Evolutionary conservation across 2,329 filamentous ascomycete species (phyloP).

Genomic region (Paraphaeosphaeria sporulosa): DNA sequence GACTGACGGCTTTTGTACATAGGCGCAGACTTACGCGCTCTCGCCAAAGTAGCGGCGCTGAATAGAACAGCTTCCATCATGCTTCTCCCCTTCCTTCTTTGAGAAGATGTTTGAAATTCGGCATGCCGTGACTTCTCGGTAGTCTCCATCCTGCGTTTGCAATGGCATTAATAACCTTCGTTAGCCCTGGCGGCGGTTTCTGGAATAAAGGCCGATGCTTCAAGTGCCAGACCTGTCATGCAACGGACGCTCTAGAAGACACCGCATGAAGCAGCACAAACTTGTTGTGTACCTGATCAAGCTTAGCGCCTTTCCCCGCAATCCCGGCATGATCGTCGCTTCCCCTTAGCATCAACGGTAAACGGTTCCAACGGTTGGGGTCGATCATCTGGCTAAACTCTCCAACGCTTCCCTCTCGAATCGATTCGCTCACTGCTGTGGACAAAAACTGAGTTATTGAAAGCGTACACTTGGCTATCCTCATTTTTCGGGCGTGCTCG

Average conservation of each 20-base stretch:
- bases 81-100: not conserved
- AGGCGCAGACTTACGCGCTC: constrained; percentile 30
- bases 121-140: constrained; percentile 13
- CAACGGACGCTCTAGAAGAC: not conserved
- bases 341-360: constrained; percentile 12
- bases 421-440: not conserved
- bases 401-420: not conserved
- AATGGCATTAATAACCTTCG: constrained; percentile 12
- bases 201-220: constrained; percentile 20
- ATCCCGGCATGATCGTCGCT: constrained; percentile 1
- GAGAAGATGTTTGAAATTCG: not conserved
- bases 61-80: constrained; percentile 8
- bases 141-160: constrained; percentile 9
- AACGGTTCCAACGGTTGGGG: constrained; percentile 11
- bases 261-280: constrained; percentile 21
- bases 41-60: constrained; percentile 21
- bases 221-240: constrained; percentile 8
- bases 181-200: constrained; percentile 23
- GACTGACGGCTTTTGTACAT: constrained; percentile 36
- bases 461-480: not conserved
- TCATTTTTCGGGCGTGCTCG: not conserved
- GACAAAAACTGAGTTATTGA: not conserved
- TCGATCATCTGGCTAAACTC: constrained; percentile 13
- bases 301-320: constrained; percentile 28
- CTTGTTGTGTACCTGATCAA: constrained; percentile 4